These are phyloP conservation scores for Cylindrotheca fusiformis DNA, from an alignment of 108 stramenopile species.

Conservation along the genomic window DNA sequence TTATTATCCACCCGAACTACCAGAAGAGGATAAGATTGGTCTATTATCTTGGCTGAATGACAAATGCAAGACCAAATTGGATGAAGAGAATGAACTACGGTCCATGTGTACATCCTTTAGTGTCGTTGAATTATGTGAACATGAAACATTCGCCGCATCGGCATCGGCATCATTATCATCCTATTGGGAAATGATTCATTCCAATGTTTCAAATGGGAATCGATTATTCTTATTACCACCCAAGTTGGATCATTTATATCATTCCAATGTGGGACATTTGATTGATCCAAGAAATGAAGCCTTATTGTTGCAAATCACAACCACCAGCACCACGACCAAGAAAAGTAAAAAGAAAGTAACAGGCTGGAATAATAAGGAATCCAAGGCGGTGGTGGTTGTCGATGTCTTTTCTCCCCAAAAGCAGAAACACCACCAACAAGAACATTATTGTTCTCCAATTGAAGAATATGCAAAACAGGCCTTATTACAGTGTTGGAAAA, in stretches of 20 bases:
- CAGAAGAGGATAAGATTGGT: not conserved
- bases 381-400: not conserved
- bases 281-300: not conserved
- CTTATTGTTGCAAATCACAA: no score
- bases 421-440: not conserved
- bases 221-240: not conserved
- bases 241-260: not conserved
- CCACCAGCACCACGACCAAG: no score
- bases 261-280: not conserved
- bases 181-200: not conserved
- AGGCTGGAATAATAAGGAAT: not conserved
- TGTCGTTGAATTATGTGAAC: not conserved
- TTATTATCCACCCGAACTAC: conserved; percentile 20
- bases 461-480: conserved; percentile 23
- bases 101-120: not conserved
- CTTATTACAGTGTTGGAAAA: conserved; percentile 28
- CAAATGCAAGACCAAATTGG: not conserved
- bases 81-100: not conserved
- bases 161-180: no score
- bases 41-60: not conserved
- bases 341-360: conserved; percentile 4
- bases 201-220: not conserved
- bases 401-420: not conserved
- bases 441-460: not conserved
- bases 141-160: no score